Evolutionary conservation across 169 alveolate genomes (phyloP), one percentile per base, ranked within the genome.

Genomic region (Plasmodium gonderi): DNA sequence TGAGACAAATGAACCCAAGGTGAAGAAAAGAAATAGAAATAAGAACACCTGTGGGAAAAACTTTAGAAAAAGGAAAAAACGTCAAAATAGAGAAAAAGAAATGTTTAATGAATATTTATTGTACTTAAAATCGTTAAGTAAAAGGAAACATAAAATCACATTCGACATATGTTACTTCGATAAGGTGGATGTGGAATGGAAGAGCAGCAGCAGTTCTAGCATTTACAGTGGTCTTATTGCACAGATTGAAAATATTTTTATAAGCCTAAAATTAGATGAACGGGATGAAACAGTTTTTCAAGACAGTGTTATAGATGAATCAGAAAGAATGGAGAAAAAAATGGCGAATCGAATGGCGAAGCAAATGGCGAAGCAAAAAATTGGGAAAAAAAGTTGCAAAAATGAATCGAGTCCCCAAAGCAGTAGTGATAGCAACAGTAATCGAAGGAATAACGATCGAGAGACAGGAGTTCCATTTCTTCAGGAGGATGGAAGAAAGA

Each of bases 181-280:
- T 9, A 60, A 33, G 8, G 38, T 80, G 36, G 91, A 82, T 12
- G 26, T 68, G 0, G 83, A 82, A 38, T 17, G 76, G 83, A 64
- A 31, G 9, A 29, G 12, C 33, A 26, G 7, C 68, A 12, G 36
- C 44, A 26, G 17, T 42, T 1, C 45, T 11, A 4, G 17, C 17
- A 0, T 80, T 44, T 80, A 80, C 65, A 74, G 31, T 23, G 78
- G 78, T 0, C 31, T 83, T 17, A 69, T 44, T 9, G 65, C 64
- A 33, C 49, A 44, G 36, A 36, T 83, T 23, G 92, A 83, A 83
- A 83, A 69, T 36, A 49, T 83, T 23, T 83, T 45, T 26, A 9
- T 47, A 40, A 82, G 79, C 29, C 12, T 45, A 9, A 49, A 65
- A 26, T 45, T 33, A 9, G 80, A 23, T 23, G 79, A 60, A 23